Evolutionary conservation across 1,139 yeast species (phyloP).

Genomic region (Suhomyces terraborum): DNA sequence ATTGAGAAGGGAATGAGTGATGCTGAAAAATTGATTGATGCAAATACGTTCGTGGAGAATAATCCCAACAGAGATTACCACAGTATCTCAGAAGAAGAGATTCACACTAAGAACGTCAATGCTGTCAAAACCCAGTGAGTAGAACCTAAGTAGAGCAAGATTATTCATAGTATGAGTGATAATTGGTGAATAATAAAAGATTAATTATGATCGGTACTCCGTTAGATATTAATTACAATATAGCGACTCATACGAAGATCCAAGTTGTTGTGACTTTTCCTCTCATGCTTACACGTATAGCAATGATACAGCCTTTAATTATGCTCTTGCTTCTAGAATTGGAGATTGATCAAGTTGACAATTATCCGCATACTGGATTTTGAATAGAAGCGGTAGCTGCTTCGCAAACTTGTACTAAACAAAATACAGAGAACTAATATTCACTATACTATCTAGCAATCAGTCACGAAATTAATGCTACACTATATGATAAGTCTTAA

Average conservation of each 20-base stretch:
- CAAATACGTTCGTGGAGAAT: neutral
- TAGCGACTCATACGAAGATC: too few species aligned
- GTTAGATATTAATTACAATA: too few species aligned
- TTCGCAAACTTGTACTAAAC: too few species aligned
- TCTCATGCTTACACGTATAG: too few species aligned
- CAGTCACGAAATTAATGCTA: neutral
- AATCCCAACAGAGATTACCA: neutral
- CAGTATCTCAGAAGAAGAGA: slow-evolving; percentile 2
- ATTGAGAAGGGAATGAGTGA: slow-evolving; percentile 38
- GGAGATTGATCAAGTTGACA: too few species aligned
- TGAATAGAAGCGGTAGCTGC: too few species aligned
- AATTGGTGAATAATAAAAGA: neutral
- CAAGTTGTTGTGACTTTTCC: too few species aligned
- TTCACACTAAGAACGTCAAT: neutral
- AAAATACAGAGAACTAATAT: too few species aligned
- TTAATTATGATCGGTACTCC: too few species aligned
- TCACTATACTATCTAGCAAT: neutral
- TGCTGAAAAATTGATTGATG: slow-evolving; percentile 19
- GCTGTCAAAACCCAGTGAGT: neutral
- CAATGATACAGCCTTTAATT: too few species aligned
- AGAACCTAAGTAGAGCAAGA: neutral
- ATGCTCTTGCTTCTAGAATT: too few species aligned
- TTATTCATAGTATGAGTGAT: neutral
- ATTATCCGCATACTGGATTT: too few species aligned
- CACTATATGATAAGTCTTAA: neutral